These are phyloP conservation scores for Aureobasidium sp. DNA, from an alignment of 2,329 filamentous ascomycete species.

Conservation along the genomic window DNA sequence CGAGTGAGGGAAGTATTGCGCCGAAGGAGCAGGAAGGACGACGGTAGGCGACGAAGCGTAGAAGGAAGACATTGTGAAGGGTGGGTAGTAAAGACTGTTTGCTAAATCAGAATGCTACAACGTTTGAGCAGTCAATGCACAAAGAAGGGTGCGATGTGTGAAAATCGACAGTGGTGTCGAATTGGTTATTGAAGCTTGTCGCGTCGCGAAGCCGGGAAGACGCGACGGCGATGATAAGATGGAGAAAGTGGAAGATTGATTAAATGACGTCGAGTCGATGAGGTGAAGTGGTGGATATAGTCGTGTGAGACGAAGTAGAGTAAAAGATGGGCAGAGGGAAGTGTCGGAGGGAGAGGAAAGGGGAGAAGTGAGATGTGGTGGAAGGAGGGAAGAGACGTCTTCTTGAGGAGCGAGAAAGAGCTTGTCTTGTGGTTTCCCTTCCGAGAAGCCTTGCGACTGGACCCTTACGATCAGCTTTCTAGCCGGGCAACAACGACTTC, in stretches of 20 bases:
- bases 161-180: neutral
- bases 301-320: neutral
- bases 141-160: neutral
- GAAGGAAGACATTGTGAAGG: constrained; percentile 25
- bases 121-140: neutral
- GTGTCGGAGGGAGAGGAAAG: neutral
- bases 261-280: constrained; percentile 8
- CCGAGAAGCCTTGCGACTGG: neutral
- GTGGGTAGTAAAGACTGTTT: constrained; percentile 18
- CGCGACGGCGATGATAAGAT: constrained; percentile 5
- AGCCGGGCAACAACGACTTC: neutral
- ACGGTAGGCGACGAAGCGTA: constrained; percentile 39
- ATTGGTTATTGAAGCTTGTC: constrained; percentile 2
- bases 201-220: constrained; percentile 8
- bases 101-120: constrained; percentile 11
- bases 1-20: constrained; percentile 21
- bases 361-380: neutral
- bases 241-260: constrained; percentile 6
- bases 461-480: constrained; percentile 1
- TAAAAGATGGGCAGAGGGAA: neutral
- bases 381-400: neutral
- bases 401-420: constrained; percentile 6
- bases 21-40: constrained; percentile 33
- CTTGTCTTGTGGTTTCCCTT: neutral
- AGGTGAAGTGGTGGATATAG: neutral